Evolutionary conservation across 2,329 filamentous ascomycete species (phyloP), one percentile per base, ranked within the genome.

Genomic region (Xylariales sp.): DNA sequence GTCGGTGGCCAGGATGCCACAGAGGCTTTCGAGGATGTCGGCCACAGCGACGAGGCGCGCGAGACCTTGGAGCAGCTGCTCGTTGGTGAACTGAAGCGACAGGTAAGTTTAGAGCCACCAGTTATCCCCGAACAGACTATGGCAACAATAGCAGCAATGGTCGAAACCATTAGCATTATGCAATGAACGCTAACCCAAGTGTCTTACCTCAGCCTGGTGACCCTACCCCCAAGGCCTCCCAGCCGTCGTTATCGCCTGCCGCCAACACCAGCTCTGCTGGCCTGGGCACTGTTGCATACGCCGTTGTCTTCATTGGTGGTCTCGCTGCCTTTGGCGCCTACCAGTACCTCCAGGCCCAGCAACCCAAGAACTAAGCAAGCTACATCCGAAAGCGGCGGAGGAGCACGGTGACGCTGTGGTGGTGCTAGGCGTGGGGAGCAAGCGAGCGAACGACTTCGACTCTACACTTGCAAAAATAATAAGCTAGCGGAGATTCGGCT

Each of bases 21-120:
- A 55, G 93, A 97, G 71, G 91, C 93, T 45, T 98, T 98, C 63
- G 93, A 98, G 74, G 93, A 98, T 68, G 93, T 98, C 58, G 93
- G 93, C 60, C 93, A 98, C 84, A 94, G 87, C 57, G 93, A 98
- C 67, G 93, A 98, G 76, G 93, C 93, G 51, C 85, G 93, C 51
- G 91, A 97, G 73, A 91, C 95, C 51, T 81, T 98, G 41, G 81
- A 85, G 21, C 78, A 80, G 57, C 72, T 95, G 49, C 67, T 81
- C 37, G 76, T 93, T 50, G 90, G 88, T 49, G 74, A 61, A 25
- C 67, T 96, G 63, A 94, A 95, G 81, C 79, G 88, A 64, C 62
- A 78, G 74, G 88, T 94, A 76, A 56, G 81, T 62, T 43, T 14
- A 25, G 32, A 34, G 43, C 40, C n/a, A n/a, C n/a, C n/a, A n/a